Conservation (phyloP, 2,329 filamentous ascomycete genomes). For the Hymenoscyphus repandus region DNA sequence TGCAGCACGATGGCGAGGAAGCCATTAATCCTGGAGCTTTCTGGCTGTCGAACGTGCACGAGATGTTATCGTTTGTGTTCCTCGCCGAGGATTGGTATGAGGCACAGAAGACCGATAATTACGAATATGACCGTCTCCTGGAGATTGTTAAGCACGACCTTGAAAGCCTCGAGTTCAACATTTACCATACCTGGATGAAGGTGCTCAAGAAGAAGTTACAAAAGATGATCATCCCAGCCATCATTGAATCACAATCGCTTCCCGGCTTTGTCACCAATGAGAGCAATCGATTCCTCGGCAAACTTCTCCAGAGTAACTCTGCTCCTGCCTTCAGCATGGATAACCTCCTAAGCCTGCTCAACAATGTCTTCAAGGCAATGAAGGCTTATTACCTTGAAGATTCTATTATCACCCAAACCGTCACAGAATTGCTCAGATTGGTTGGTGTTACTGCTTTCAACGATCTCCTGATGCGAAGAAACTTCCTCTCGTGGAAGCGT, state of each 20-base stretch:
- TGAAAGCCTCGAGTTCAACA: constrained; percentile 98
- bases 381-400: constrained; percentile 98
- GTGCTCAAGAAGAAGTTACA: constrained; percentile 98
- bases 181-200: constrained; percentile 99
- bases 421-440: constrained; percentile 86
- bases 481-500: constrained; percentile 99
- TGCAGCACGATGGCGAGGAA: constrained; percentile 97
- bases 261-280: constrained; percentile 98
- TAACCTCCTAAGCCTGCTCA: constrained; percentile 88
- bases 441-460: constrained; percentile 99
- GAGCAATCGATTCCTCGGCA: constrained; percentile 96
- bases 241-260: constrained; percentile 97
- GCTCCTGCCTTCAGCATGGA: constrained; percentile 99
- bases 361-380: constrained; percentile 98
- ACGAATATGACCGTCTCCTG: constrained; percentile 93
- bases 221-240: constrained; percentile 99
- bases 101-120: constrained; percentile 98
- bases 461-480: constrained; percentile 92
- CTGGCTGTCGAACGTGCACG: constrained; percentile 98
- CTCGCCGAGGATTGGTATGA: constrained; percentile 99
- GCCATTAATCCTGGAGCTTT: constrained; percentile 96
- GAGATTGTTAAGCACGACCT: constrained; percentile 99
- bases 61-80: constrained; percentile 99
- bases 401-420: constrained; percentile 89
- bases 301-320: constrained; percentile 86